Conservation (phyloP, 805 yeast species). For the Candida nonsorbophila region DNA sequence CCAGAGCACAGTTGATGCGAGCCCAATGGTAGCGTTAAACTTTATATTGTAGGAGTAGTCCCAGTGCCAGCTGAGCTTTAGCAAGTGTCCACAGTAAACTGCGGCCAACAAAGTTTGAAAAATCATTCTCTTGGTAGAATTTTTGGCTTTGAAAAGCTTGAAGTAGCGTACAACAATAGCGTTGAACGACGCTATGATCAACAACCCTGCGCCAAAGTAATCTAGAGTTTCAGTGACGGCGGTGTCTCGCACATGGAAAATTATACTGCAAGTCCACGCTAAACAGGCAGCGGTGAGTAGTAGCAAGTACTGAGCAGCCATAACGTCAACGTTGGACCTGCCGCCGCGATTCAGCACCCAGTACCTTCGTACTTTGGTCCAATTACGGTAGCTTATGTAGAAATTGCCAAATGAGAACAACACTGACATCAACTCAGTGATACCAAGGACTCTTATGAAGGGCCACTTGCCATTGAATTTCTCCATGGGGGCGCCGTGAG, state of each 20-base stretch:
- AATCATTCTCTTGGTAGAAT: constrained; percentile 5
- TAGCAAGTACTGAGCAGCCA: constrained; percentile 25
- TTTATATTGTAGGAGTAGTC: constrained; percentile 33
- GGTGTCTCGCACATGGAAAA: constrained; percentile 35
- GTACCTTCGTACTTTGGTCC: constrained; percentile 20
- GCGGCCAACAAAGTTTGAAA: constrained; percentile 14
- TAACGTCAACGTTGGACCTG: constrained; percentile 10
- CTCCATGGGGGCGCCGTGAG: constrained; percentile 20
- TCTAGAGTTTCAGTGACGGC: constrained; percentile 35
- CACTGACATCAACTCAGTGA: constrained; percentile 30
- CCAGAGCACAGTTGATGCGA: constrained; percentile 27
- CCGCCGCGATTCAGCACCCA: constrained; percentile 13
- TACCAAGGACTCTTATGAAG: constrained; percentile 28
- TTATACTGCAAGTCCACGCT: constrained; percentile 34
- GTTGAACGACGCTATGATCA: constrained; percentile 30
- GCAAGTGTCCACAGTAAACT: constrained; percentile 21
- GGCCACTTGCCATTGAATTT: constrained; percentile 44
- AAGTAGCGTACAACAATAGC: constrained; percentile 27
- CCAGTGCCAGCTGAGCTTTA: constrained; percentile 25
- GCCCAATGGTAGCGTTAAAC: constrained; percentile 27
- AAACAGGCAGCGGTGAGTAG: constrained; percentile 21
- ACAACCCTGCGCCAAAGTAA: constrained; percentile 37
- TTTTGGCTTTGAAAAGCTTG: constrained; percentile 14
- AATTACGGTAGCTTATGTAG: constrained; percentile 25
- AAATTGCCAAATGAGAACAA: constrained; percentile 32